A percentile compares a stretch with the other conserved stretches of the same genome.
phyloP scores from a whole-genome alignment of 257 asterid genomes.

The Ilex aquifolium region DNA sequence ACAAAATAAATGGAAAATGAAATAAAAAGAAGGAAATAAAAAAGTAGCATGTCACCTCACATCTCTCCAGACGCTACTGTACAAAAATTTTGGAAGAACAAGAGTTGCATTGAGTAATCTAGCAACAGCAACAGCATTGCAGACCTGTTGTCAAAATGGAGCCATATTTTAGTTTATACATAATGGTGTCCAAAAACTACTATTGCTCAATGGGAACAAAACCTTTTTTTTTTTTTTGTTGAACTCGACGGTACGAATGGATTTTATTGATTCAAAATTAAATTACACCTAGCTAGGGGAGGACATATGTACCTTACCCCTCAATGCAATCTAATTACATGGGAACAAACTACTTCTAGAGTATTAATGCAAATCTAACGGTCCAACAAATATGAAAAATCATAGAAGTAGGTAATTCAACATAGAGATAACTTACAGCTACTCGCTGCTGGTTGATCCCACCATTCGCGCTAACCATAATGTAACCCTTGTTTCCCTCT shows the following conservation, averaged over 20 bases:
- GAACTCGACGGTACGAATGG: no score
- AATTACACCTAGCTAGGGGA: no score
- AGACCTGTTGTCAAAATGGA: conserved; percentile 47
- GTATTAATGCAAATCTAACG: not conserved
- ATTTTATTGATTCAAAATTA: no score
- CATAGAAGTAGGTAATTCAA: conserved; percentile 11
- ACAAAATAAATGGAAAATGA: not conserved
- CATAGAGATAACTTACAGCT: conserved; percentile 65
- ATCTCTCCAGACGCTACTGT: conserved; percentile 97
- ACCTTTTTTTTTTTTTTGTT: not conserved
- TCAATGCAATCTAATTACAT: no score
- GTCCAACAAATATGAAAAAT: not conserved
- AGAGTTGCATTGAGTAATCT: conserved; percentile 96
- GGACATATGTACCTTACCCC: no score
- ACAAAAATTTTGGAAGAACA: conserved; percentile 87
- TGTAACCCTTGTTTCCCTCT: conserved; percentile 75
- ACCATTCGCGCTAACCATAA: conserved; percentile 94
- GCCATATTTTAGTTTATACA: not conserved
- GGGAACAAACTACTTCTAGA: not conserved
- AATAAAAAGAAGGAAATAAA: not conserved
- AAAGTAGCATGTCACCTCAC: conserved; percentile 47
- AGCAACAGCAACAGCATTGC: conserved; percentile 97
- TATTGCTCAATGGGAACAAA: not conserved
- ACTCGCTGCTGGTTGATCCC: conserved; percentile 99
- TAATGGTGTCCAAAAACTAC: not conserved